These are phyloP conservation scores for Boletus vinaceobasis DNA, from an alignment of 768 basidiomycete species.

Conservation along the genomic window DNA sequence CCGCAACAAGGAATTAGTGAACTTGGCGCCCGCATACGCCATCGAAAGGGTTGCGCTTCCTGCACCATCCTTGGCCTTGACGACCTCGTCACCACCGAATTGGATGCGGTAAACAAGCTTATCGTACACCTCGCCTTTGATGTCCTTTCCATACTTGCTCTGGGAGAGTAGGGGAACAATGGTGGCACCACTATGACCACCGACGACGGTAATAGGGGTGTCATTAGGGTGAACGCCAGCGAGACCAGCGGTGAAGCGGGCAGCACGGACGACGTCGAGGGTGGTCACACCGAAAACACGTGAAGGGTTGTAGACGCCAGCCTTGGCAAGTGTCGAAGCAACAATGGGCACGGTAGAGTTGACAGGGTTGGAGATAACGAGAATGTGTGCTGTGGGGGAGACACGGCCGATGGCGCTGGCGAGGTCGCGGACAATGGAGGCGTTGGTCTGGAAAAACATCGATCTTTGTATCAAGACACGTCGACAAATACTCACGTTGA, in stretches of 20 bases:
- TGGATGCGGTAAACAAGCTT: conserved; percentile 92
- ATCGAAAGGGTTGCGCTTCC: conserved; percentile 75
- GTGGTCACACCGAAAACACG: conserved; percentile 96
- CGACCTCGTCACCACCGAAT: conserved; percentile 97
- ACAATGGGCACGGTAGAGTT: conserved; percentile 98
- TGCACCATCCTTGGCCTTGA: conserved; percentile 93
- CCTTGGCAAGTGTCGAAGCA: conserved; percentile 85
- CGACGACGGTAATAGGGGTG: conserved; percentile 79
- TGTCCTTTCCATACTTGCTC: conserved; percentile 59
- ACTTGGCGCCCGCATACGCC: conserved; percentile 76
- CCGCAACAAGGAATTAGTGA: conserved; percentile 56
- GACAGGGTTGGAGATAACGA: conserved; percentile 99
- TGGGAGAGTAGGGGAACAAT: conserved; percentile 97
- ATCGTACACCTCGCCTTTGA: conserved; percentile 71
- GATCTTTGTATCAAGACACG: neutral
- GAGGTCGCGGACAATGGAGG: conserved; percentile 95
- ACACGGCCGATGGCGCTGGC: conserved; percentile 84
- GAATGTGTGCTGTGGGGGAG: conserved; percentile 86
- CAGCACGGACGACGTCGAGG: conserved; percentile 95
- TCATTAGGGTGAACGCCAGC: conserved; percentile 62
- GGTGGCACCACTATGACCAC: conserved; percentile 96
- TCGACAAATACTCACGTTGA: conserved; percentile 65
- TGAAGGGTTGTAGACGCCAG: conserved; percentile 86
- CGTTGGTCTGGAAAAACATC: conserved; percentile 69
- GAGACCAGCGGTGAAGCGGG: conserved; percentile 81